A percentile compares a stretch with the other conserved stretches of the same genome.
Evolutionary conservation across 225 moss, liverwort and hornwort species (phyloP).

Genomic region (Climacium dendroides): DNA sequence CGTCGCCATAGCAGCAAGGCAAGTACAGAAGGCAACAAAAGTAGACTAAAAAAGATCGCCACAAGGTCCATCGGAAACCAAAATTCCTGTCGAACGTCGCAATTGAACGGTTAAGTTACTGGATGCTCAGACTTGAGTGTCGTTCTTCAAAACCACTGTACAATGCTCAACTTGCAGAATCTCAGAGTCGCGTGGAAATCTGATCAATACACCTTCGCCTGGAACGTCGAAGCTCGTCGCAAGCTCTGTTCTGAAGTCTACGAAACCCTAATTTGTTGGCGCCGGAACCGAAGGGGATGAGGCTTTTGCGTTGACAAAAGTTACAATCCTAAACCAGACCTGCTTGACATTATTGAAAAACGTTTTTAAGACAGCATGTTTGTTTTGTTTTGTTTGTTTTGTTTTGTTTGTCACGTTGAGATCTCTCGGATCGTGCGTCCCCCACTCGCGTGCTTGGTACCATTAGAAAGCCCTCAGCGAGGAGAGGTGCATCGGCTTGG

Average conservation of each 20-base stretch:
- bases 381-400: too few species aligned
- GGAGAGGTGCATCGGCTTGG: too few species aligned
- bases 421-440: too few species aligned
- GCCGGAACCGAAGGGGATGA: background rate
- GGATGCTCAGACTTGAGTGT: background rate
- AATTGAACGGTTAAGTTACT: background rate
- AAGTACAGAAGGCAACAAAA: conserved; percentile 10
- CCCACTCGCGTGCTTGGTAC: too few species aligned
- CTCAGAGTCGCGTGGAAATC: background rate
- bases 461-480: too few species aligned
- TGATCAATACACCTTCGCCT: background rate
- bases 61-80: conserved; percentile 13
- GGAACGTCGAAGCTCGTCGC: background rate
- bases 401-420: too few species aligned
- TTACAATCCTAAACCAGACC: too few species aligned
- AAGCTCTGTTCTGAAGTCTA: background rate
- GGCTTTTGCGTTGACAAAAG: background rate
- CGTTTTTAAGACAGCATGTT: too few species aligned
- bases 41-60: conserved; percentile 7
- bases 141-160: background rate
- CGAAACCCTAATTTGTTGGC: background rate
- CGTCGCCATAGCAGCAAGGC: conserved; percentile 43
- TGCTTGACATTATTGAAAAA: too few species aligned
- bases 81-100: background rate
- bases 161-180: background rate